Conservation (phyloP, 2,329 filamentous ascomycete species). For the Aspergillus felis region DNA sequence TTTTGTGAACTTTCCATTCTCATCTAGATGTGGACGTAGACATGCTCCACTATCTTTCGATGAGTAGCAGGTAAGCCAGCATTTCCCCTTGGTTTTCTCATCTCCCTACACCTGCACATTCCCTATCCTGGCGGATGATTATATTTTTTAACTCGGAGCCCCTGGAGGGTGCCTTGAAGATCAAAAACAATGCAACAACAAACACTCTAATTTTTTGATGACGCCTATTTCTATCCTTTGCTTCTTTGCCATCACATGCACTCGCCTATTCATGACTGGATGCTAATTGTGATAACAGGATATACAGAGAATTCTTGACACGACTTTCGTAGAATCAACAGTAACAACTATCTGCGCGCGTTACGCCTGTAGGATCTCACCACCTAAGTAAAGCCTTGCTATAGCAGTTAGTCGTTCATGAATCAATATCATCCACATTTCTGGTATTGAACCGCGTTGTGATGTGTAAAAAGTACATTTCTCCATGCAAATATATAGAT, state of each 20-base stretch:
- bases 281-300: not conserved
- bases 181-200: constrained; percentile 57
- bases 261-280: not conserved
- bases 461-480: not conserved
- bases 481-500: not conserved
- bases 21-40: constrained; percentile 32
- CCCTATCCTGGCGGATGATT: constrained; percentile 50
- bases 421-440: not conserved
- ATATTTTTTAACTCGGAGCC: constrained; percentile 64
- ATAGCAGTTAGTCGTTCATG: not conserved
- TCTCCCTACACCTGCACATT: not conserved
- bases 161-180: constrained; percentile 50
- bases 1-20: constrained; percentile 15
- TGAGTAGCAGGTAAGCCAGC: constrained; percentile 10
- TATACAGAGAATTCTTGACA: not conserved
- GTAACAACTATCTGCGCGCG: no score
- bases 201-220: constrained; percentile 72
- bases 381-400: not conserved
- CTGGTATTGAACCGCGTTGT: not conserved
- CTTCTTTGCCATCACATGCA: not conserved
- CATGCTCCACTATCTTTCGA: constrained; percentile 28
- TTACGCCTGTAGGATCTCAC: not conserved
- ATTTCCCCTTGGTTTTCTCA: constrained; percentile 8
- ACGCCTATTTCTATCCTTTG: constrained; percentile 31
- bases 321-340: not conserved